phyloP scores from a whole-genome alignment of 202 grass and related monocot genomes.

The Bolboschoenoplectus hybrid region DNA sequence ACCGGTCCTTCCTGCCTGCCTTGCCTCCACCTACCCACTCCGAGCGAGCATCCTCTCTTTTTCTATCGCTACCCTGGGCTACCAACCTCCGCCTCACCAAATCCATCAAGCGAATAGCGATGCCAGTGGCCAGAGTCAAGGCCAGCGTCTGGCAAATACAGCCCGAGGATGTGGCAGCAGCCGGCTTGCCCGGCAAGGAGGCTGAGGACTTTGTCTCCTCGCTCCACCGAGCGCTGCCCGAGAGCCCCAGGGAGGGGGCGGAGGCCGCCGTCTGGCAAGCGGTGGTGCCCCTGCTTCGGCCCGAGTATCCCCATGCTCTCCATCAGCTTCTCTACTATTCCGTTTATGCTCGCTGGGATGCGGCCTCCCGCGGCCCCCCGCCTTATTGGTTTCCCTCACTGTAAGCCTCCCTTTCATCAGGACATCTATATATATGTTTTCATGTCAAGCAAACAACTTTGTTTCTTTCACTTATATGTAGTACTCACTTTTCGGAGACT shows the following conservation, averaged over 20 bases:
- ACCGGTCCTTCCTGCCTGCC: not conserved
- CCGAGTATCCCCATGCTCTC: conserved; percentile 85
- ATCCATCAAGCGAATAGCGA: not conserved
- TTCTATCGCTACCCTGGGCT: not conserved
- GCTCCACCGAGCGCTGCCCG: conserved; percentile 45
- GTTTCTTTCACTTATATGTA: not conserved
- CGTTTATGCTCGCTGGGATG: conserved; percentile 70
- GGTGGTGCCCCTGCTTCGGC: conserved; percentile 52
- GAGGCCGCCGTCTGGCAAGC: conserved; percentile 58
- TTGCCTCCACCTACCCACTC: conserved; percentile 10
- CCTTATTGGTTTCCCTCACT: conserved; percentile 83
- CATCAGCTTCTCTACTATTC: conserved; percentile 96
- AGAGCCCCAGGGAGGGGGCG: not conserved
- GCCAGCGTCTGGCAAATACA: conserved; percentile 68
- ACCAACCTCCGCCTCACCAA: not conserved
- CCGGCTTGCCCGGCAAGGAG: conserved; percentile 45
- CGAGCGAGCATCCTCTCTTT: too few species aligned
- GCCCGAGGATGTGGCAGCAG: conserved; percentile 49
- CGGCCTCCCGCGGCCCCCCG: conserved; percentile 58
- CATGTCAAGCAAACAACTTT: too few species aligned
- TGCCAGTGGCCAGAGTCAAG: conserved; percentile 40
- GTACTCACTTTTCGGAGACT: not conserved
- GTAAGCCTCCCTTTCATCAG: conserved; percentile 40
- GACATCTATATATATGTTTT: not conserved
- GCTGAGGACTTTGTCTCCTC: conserved; percentile 48